Percentiles rank a stretch among this genome's conserved stretches.
Evolutionary conservation across 2,329 filamentous ascomycete genomes (phyloP).

Genomic region (Colletotrichum zoysiae): DNA sequence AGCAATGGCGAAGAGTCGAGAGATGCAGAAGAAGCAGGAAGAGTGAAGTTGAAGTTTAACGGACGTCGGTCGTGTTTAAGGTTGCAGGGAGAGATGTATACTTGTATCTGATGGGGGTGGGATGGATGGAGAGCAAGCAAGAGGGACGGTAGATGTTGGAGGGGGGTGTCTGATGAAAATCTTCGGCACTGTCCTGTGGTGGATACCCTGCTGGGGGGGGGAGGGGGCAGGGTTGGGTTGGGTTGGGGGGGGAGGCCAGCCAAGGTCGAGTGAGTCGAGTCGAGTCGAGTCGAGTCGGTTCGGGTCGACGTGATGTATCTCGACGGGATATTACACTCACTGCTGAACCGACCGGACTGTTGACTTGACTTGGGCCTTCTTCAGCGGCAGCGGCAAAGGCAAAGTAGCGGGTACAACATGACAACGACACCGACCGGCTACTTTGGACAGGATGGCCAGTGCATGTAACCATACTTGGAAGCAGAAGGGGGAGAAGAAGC

Average conservation of each 20-base stretch:
- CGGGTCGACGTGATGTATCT: constrained; percentile 30
- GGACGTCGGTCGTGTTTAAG: constrained; percentile 48
- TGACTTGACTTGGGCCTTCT: constrained; percentile 50
- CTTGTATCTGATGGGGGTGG: constrained; percentile 59
- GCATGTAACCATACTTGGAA: constrained; percentile 64
- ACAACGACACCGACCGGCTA: constrained; percentile 1
- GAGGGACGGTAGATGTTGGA: constrained; percentile 60
- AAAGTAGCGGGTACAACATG: constrained; percentile 38
- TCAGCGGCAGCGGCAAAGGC: constrained; percentile 47
- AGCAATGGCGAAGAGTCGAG: constrained; percentile 32
- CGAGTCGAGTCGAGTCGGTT: constrained; percentile 40
- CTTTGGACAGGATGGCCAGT: constrained; percentile 47
- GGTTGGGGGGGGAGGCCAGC: constrained; percentile 47
- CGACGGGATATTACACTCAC: constrained; percentile 10
- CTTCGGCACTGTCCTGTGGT: constrained; percentile 63
- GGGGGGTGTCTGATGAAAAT: constrained; percentile 62
- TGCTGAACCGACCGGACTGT: constrained; percentile 46
- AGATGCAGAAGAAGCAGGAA: constrained; percentile 40
- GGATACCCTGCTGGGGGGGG: constrained; percentile 50
- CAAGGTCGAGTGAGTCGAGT: constrained; percentile 44
- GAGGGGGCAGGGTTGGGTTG: constrained; percentile 37
- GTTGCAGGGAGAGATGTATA: constrained; percentile 60
- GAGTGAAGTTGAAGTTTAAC: constrained; percentile 47
- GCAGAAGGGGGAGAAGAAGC: constrained; percentile 56
- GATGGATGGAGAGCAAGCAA: constrained; percentile 45